Evolutionary conservation across 2,329 filamentous ascomycete genomes (phyloP).

Genomic region (Cytospora paraplurivora): DNA sequence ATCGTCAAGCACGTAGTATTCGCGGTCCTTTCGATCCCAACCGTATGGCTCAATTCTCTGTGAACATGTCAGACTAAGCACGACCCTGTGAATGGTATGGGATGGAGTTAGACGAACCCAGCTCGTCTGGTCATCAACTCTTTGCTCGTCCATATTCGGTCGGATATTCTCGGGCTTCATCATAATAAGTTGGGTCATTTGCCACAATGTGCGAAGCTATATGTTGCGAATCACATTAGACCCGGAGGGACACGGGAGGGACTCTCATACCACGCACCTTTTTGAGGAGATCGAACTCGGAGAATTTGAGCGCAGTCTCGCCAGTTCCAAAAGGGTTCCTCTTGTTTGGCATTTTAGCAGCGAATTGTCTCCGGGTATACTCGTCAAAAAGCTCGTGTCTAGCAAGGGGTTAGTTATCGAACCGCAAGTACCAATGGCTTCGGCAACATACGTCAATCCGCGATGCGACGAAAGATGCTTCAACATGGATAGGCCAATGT

Average conservation of each 20-base stretch:
- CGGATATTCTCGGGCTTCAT: conserved; percentile 84
- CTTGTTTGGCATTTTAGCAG: conserved; percentile 72
- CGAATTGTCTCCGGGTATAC: conserved; percentile 86
- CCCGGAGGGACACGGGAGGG: neutral
- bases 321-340: conserved; percentile 81
- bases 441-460: conserved; percentile 74
- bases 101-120: conserved; percentile 67
- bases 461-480: conserved; percentile 95
- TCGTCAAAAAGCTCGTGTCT: conserved; percentile 91
- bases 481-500: conserved; percentile 83
- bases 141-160: conserved; percentile 81
- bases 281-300: conserved; percentile 77
- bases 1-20: conserved; percentile 90
- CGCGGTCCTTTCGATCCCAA: conserved; percentile 84
- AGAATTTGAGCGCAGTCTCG: conserved; percentile 72
- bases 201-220: conserved; percentile 76
- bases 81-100: conserved; percentile 11
- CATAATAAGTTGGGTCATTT: conserved; percentile 87
- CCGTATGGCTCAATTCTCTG: conserved; percentile 80
- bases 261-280: conserved; percentile 56
- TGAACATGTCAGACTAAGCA: conserved; percentile 32
- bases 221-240: neutral
- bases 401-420: conserved; percentile 25
- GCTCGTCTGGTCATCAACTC: conserved; percentile 75
- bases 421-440: conserved; percentile 7